Evolutionary conservation across 768 basidiomycete genomes (phyloP).

Genomic region (Butyriboletus loyo): DNA sequence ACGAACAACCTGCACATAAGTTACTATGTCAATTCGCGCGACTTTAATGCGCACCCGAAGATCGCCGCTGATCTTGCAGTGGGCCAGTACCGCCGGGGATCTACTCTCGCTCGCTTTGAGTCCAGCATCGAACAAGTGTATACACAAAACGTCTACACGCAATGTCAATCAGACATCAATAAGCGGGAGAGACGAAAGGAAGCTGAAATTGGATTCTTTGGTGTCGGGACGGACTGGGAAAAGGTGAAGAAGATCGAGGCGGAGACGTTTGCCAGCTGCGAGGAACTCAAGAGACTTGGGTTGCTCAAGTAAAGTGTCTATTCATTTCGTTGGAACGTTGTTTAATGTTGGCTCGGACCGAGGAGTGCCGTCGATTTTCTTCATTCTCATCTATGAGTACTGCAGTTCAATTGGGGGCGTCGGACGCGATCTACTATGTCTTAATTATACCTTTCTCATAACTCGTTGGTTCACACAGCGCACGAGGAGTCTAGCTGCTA

Average conservation of each 20-base stretch:
- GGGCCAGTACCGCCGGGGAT: constrained; percentile 29
- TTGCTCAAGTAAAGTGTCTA: constrained; percentile 39
- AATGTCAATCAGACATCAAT: constrained; percentile 71
- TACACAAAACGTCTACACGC: constrained; percentile 62
- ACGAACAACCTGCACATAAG: constrained; percentile 68
- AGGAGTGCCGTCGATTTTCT: constrained; percentile 10
- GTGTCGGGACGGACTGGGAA: constrained; percentile 90
- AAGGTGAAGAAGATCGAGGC: constrained; percentile 72
- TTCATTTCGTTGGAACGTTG: neutral
- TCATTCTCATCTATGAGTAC: neutral
- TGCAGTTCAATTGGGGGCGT: neutral
- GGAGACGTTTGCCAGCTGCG: constrained; percentile 74
- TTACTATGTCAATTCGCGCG: constrained; percentile 80
- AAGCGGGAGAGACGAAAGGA: constrained; percentile 69
- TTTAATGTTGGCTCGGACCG: constrained; percentile 11
- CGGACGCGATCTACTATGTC: constrained; percentile 9
- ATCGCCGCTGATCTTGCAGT: constrained; percentile 71
- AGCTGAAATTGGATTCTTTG: constrained; percentile 81
- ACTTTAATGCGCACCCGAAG: constrained; percentile 72
- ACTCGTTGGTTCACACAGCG: too few species aligned
- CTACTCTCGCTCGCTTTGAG: constrained; percentile 62
- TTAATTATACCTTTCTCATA: constrained; percentile 28
- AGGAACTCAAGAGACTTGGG: constrained; percentile 66
- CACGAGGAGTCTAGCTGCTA: neutral
- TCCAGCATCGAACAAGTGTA: constrained; percentile 70